These are phyloP conservation scores for Aureobasidium subglaciale DNA, from an alignment of 2,329 filamentous ascomycete species.

Conservation along the genomic window DNA sequence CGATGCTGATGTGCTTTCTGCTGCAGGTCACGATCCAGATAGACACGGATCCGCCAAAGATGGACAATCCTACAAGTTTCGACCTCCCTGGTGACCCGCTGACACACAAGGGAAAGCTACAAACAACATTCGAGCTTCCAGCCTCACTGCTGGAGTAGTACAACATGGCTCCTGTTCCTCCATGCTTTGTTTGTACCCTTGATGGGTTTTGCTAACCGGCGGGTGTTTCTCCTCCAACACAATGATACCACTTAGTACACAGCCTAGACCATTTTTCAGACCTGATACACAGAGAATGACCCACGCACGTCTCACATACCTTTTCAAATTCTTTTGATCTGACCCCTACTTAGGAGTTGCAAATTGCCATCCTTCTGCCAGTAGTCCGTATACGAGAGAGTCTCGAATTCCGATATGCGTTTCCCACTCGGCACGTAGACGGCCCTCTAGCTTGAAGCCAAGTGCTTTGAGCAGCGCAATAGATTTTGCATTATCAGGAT, in stretches of 20 bases:
- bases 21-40: slow-evolving; percentile 43
- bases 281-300: neutral
- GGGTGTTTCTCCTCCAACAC: neutral
- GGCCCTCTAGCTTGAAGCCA: neutral
- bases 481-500: neutral
- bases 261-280: neutral
- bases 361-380: neutral
- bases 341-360: neutral
- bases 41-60: slow-evolving; percentile 40
- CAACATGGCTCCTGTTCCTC: neutral
- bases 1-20: slow-evolving; percentile 13
- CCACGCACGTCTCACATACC: neutral
- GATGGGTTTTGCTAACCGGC: neutral
- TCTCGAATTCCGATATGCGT: neutral
- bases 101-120: slow-evolving; percentile 26
- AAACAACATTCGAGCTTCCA: slow-evolving; percentile 30
- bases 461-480: neutral
- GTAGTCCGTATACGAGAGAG: neutral
- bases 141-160: slow-evolving; percentile 30
- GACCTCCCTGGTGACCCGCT: slow-evolving; percentile 22
- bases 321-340: neutral
- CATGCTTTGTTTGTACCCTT: neutral
- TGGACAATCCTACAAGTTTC: slow-evolving; percentile 27
- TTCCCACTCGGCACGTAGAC: neutral
- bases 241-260: slow-evolving; percentile 8